Conservation (phyloP, 768 basidiomycete genomes). For the Tricholoma hemisulphureum region DNA sequence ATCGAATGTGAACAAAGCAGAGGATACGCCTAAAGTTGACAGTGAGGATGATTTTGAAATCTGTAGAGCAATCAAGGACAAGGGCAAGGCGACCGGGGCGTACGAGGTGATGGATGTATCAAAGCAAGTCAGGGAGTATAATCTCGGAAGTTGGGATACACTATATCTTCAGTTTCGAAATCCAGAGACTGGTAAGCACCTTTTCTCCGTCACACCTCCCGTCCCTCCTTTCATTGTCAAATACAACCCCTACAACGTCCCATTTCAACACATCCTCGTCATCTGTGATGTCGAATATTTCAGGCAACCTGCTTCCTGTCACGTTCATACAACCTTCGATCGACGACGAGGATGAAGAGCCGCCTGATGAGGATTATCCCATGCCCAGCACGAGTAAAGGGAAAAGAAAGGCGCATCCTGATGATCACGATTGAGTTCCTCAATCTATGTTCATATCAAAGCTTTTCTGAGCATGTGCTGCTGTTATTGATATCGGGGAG, state of each 20-base stretch:
- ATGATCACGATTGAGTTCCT: conserved; percentile 16
- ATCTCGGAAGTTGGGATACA: conserved; percentile 62
- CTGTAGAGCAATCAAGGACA: conserved; percentile 52
- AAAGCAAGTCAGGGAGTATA: conserved; percentile 45
- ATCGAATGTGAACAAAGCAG: conserved; percentile 41
- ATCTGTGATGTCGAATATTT: conserved; percentile 8
- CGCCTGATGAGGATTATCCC: conserved; percentile 21
- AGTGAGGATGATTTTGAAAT: conserved; percentile 54
- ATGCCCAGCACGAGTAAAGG: conserved; percentile 48
- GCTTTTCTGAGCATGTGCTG: background rate
- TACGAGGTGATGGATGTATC: conserved; percentile 53
- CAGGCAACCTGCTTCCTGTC: conserved; percentile 62
- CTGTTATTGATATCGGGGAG: background rate
- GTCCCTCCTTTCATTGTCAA: conserved; percentile 10
- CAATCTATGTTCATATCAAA: background rate
- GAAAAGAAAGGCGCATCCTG: conserved; percentile 56
- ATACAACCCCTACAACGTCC: conserved; percentile 16
- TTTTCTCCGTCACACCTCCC: conserved; percentile 4
- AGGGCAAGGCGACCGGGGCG: conserved; percentile 46
- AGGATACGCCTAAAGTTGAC: conserved; percentile 30
- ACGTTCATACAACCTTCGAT: conserved; percentile 56
- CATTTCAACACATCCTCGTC: background rate
- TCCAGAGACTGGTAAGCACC: conserved; percentile 51
- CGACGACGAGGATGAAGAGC: conserved; percentile 60
- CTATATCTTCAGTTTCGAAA: conserved; percentile 70